phyloP scores from a whole-genome alignment of 768 basidiomycete species.

The Termitomyces sp. region DNA sequence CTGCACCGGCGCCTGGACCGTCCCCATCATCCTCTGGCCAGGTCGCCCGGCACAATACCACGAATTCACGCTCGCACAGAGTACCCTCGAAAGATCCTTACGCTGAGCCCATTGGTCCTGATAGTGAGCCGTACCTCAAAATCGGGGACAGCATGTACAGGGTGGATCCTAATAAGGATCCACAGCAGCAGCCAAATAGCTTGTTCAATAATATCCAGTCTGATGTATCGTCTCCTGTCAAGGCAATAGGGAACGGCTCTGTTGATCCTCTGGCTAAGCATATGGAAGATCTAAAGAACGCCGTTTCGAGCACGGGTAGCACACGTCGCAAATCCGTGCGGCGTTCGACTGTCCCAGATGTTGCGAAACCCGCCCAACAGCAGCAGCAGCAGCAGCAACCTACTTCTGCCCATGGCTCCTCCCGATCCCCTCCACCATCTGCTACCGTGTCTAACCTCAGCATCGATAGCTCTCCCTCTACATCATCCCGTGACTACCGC shows the following conservation, averaged over 20 bases:
- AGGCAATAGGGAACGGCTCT: slow-evolving; percentile 20
- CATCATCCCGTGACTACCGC: slow-evolving; percentile 55
- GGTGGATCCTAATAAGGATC: slow-evolving; percentile 60
- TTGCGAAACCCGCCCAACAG: slow-evolving; percentile 13
- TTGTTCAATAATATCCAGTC: slow-evolving; percentile 16
- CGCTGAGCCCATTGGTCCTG: slow-evolving; percentile 59
- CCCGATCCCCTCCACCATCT: slow-evolving; percentile 30
- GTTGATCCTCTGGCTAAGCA: slow-evolving; percentile 65
- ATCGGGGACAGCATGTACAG: slow-evolving; percentile 63
- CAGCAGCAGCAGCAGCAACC: slow-evolving; percentile 16
- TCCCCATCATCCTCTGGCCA: slow-evolving; percentile 15
- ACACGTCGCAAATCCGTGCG: slow-evolving; percentile 40
- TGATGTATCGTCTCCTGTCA: slow-evolving; percentile 21
- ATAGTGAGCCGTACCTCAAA: slow-evolving; percentile 60
- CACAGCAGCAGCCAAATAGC: slow-evolving; percentile 36
- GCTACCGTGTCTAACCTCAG: slow-evolving; percentile 10
- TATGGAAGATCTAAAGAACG: slow-evolving; percentile 52
- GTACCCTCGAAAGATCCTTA: slow-evolving; percentile 40
- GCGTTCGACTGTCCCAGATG: slow-evolving; percentile 12
- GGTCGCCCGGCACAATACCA: slow-evolving; percentile 11
- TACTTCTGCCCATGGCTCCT: slow-evolving; percentile 17
- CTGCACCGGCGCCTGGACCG: slow-evolving; percentile 18
- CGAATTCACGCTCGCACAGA: slow-evolving; percentile 14
- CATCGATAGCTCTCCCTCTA: slow-evolving; percentile 20
- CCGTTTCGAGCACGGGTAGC: slow-evolving; percentile 38